Evolutionary conservation across 139 green algal species (phyloP).

Genomic region (Coelastrella sp.): DNA sequence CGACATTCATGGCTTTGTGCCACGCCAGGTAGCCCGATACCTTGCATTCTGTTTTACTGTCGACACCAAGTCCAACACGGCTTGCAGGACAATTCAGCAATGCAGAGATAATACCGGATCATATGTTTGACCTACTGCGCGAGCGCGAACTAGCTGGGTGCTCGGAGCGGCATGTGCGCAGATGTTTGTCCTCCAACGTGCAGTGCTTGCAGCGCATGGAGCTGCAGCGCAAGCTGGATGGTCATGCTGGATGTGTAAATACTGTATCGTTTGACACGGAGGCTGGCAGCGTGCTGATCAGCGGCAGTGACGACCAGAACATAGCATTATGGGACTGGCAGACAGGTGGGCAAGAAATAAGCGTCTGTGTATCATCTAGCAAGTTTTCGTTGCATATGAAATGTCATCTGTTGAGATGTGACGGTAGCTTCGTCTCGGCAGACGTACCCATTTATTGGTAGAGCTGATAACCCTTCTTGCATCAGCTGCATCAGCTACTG

Average conservation of each 20-base stretch:
- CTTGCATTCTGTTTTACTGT: too few relatives aligned
- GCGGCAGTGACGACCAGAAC: conserved; percentile 65
- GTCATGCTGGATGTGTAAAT: conserved; percentile 71
- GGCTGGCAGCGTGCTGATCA: conserved; percentile 59
- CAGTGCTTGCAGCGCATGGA: conserved; percentile 48
- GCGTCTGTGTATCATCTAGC: too few relatives aligned
- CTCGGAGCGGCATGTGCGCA: not conserved
- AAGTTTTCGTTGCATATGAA: too few relatives aligned
- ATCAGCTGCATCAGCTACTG: too few relatives aligned
- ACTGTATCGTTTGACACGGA: conserved; percentile 65
- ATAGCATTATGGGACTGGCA: conserved; percentile 76
- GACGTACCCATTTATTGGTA: not conserved
- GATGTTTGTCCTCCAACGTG: not conserved
- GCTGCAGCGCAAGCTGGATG: conserved; percentile 50
- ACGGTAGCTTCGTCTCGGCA: too few relatives aligned
- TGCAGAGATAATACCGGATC: not conserved
- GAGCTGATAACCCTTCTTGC: too few relatives aligned
- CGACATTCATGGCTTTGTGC: too few relatives aligned
- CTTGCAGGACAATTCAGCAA: too few relatives aligned
- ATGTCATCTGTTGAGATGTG: not conserved
- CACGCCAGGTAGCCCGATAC: too few relatives aligned
- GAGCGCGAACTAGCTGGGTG: not conserved
- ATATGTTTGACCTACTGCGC: not conserved
- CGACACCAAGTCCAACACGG: too few relatives aligned
- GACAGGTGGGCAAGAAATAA: conserved; percentile 5